Evolutionary conservation across 2,329 filamentous ascomycete species (phyloP).

Genomic region (Malbranchea zuffiana): DNA sequence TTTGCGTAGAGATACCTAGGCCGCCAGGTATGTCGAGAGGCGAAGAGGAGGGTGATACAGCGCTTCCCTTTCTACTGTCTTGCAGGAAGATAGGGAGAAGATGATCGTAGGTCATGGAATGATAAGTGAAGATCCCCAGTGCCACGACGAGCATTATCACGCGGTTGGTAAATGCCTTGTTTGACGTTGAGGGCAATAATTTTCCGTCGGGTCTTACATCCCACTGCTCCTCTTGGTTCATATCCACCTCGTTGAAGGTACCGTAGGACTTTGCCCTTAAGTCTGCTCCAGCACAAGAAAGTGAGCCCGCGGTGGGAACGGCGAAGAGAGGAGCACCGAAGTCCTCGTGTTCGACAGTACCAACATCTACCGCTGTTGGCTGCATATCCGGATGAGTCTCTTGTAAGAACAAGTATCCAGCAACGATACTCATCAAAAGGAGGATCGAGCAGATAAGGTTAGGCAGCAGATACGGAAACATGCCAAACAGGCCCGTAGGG

Average conservation of each 20-base stretch:
- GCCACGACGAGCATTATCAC: conserved; percentile 70
- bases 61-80: conserved; percentile 42
- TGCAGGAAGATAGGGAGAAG: conserved; percentile 88
- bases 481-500: conserved; percentile 56
- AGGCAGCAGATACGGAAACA: conserved; percentile 77
- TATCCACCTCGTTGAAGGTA: conserved; percentile 52
- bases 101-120: conserved; percentile 91
- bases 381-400: conserved; percentile 84
- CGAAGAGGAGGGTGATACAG: conserved; percentile 25
- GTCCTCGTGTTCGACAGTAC: conserved; percentile 39
- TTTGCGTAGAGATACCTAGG: conserved; percentile 53
- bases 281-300: conserved; percentile 61
- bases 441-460: conserved; percentile 73
- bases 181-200: conserved; percentile 23
- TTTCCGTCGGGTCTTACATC: conserved; percentile 19
- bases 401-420: conserved; percentile 69
- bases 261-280: conserved; percentile 70
- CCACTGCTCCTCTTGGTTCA: conserved; percentile 45
- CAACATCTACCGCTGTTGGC: conserved; percentile 39
- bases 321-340: conserved; percentile 36
- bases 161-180: conserved; percentile 47
- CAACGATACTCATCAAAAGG: conserved; percentile 64
- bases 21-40: conserved; percentile 52
- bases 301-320: conserved; percentile 62
- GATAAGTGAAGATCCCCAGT: conserved; percentile 82